Percentiles rank a stretch among this genome's conserved stretches.
Conservation (phyloP, 2,329 filamentous ascomycete species). For the Hypoxylon rubiginosum region DNA sequence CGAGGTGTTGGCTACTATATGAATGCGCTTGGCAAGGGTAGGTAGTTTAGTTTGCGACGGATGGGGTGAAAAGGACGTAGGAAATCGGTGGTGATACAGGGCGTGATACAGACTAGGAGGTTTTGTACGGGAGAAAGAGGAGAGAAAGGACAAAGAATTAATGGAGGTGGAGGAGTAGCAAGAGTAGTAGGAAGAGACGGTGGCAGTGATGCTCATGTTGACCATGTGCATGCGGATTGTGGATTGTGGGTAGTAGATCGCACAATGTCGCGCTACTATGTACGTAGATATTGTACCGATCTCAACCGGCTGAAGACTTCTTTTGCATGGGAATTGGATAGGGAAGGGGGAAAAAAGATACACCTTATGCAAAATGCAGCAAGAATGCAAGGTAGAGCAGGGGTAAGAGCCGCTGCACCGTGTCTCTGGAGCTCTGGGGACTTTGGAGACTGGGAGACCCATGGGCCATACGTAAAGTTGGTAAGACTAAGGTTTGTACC, state of each 20-base stretch:
- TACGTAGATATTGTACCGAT: conserved; percentile 33
- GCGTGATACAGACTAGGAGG: conserved; percentile 4
- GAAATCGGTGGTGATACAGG: conserved; percentile 13
- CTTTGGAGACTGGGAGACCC: neutral
- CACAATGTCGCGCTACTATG: conserved; percentile 38
- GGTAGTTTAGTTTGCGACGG: conserved; percentile 22
- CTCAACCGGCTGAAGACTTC: conserved; percentile 33
- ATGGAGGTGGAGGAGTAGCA: conserved; percentile 12
- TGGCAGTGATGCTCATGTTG: conserved; percentile 38
- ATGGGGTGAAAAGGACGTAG: conserved; percentile 13
- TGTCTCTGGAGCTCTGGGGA: conserved; percentile 20
- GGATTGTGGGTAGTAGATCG: conserved; percentile 28
- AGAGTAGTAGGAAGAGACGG: conserved; percentile 11
- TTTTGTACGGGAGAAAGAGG: conserved; percentile 8
- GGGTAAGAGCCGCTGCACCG: conserved; percentile 35
- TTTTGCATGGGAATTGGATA: conserved; percentile 32
- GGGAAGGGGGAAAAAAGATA: conserved; percentile 17
- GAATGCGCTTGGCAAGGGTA: conserved; percentile 27
- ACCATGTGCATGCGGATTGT: conserved; percentile 12
- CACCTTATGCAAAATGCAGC: conserved; percentile 35
- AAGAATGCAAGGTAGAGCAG: conserved; percentile 28
- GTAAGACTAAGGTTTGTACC: too few species aligned
- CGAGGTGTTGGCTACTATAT: conserved; percentile 29
- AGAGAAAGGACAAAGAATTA: conserved; percentile 14
- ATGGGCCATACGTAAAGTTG: conserved; percentile 18